Evolutionary conservation across 1,284 basidiomycete genomes (phyloP), one percentile per base, ranked within the genome.

Genomic region (Sanghuangporus baumii): DNA sequence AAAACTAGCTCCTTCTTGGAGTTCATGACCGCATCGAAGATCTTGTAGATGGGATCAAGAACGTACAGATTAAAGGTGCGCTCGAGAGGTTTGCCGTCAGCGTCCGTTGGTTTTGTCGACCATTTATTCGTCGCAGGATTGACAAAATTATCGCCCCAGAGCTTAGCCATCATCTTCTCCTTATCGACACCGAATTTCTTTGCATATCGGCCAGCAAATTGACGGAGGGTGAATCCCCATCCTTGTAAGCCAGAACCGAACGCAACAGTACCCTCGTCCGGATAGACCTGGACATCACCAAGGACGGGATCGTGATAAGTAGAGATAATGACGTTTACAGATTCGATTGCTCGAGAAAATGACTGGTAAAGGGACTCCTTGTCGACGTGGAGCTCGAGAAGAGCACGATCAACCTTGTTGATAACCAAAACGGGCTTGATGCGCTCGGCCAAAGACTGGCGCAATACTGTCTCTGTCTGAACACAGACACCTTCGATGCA

Each of bases 121-220:
- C 97, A 99, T 81, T 99, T 99, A 79, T 90, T 91, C 65, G 96
- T 98, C 69, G 90, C 86, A 68, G 96, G 93, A 85, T 99, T 99
- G 86, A 99, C 98, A 84, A 81, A 99, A 85, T 98, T 98, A 84
- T 99, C 97, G 65, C 97, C 97, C 97, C 97, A 99, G 63, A 99
- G 89, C 82, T 94, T 97, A 71, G 76, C 73, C 91, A 99, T 97
- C 87, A 99, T 94, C 86, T 98, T 98, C 68, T 91, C 89, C 82
- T 96, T 96, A 81, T 96, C 93, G 57, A 98, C 96, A 88, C 96
- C 96, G 74, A 99, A 99, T 81, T 96, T 98, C 86, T 98, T 98
- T 69, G 94, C 85, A 80, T 99, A 99, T 66, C 96, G 91, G 71
- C 75, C 75, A 67, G 97, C 94, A 77, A 99, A 99, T 77, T 99